phyloP scores from a whole-genome alignment of 495 filamentous ascomycete genomes.

The Staphylotrichum longicolle region DNA sequence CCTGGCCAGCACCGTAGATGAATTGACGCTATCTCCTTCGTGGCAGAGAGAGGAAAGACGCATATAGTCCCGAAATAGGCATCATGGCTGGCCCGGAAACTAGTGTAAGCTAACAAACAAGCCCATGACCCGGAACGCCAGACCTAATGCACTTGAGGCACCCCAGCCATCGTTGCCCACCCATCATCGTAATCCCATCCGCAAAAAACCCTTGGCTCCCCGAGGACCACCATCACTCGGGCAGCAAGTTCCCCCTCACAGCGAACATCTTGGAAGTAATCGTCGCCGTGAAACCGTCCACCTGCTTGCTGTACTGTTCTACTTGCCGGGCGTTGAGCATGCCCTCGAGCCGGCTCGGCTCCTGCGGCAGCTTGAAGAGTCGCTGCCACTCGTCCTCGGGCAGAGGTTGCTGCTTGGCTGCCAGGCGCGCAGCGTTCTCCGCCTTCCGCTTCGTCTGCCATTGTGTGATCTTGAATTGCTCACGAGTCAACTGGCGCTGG shows the following conservation, averaged over 20 bases:
- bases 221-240: slow-evolving; percentile 37
- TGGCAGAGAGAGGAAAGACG: background rate
- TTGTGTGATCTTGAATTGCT: slow-evolving; percentile 91
- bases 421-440: slow-evolving; percentile 79
- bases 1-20: too few species aligned
- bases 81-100: slow-evolving; percentile 24
- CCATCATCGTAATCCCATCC: slow-evolving; percentile 5
- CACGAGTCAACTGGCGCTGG: slow-evolving; percentile 88
- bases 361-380: slow-evolving; percentile 92
- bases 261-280: slow-evolving; percentile 98
- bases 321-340: slow-evolving; percentile 93
- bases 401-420: slow-evolving; percentile 82
- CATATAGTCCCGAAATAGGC: slow-evolving; percentile 13
- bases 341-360: slow-evolving; percentile 86
- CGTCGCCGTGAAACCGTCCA: slow-evolving; percentile 91
- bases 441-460: slow-evolving; percentile 96
- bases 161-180: slow-evolving; percentile 17
- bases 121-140: slow-evolving; percentile 35
- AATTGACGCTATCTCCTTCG: background rate
- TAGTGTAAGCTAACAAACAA: slow-evolving; percentile 26
- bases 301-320: slow-evolving; percentile 95
- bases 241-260: slow-evolving; percentile 69
- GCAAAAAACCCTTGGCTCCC: slow-evolving; percentile 17
- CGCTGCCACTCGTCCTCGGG: slow-evolving; percentile 98
- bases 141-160: slow-evolving; percentile 34